Percentiles rank a stretch among this genome's conserved stretches.
These are phyloP conservation scores for Beta vulgaris DNA, from an alignment of 148 eudicot genomes.

Conservation along the genomic window DNA sequence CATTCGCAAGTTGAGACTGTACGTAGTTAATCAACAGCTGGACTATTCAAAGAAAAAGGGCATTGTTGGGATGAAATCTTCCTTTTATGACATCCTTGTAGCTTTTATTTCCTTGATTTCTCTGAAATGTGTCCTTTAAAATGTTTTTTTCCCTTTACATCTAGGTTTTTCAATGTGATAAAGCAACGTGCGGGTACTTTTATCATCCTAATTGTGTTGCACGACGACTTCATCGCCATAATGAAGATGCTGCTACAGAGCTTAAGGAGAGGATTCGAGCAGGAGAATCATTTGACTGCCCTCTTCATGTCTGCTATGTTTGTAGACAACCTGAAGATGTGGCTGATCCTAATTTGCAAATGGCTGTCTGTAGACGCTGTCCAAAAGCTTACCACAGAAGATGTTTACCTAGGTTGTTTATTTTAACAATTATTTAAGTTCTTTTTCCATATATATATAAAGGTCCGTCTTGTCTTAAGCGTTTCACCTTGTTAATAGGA, in stretches of 20 bases:
- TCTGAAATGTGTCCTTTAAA: not conserved
- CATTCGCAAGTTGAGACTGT: too few species aligned
- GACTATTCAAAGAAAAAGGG: too few species aligned
- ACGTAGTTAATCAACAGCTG: too few species aligned
- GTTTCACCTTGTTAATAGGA: conserved; percentile 37
- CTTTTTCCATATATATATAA: too few species aligned
- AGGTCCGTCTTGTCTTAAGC: too few species aligned
- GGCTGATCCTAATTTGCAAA: conserved; percentile 44
- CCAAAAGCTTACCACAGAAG: conserved; percentile 75
- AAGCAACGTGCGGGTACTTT: conserved; percentile 81
- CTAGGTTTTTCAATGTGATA: conserved; percentile 73
- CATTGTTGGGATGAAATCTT: too few species aligned
- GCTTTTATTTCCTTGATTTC: too few species aligned
- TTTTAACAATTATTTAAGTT: too few species aligned
- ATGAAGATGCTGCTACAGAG: conserved; percentile 44
- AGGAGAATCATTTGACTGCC: conserved; percentile 67
- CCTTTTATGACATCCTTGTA: too few species aligned
- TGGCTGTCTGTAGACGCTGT: conserved; percentile 85
- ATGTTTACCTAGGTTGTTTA: conserved; percentile 90
- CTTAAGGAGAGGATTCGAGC: conserved; percentile 45
- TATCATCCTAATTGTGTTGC: conserved; percentile 83
- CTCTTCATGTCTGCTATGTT: conserved; percentile 55
- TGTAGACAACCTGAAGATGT: conserved; percentile 59
- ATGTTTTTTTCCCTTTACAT: not conserved
- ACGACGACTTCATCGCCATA: conserved; percentile 43